Base-by-base conservation (phyloP, 2,329 filamentous ascomycete species). In the Aureobasidium subglaciale region DNA sequence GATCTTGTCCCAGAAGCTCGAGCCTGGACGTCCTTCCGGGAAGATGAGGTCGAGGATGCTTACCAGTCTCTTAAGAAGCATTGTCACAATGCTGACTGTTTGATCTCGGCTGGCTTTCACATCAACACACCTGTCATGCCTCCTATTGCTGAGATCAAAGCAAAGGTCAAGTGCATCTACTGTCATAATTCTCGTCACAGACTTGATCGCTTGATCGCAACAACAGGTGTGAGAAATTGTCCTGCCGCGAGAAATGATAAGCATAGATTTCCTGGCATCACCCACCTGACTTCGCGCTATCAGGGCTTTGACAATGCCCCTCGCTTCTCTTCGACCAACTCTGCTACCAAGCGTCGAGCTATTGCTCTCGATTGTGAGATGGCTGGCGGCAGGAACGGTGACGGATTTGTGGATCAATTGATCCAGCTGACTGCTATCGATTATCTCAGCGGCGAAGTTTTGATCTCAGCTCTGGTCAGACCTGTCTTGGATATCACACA, bases 361-460 rank as follows among this genome's bases (percentile, higher is more conserved):
- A 52, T 52, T 16, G 34, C 34, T 2, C 34, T 52, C 13, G 48
- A 52, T 18, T 52, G 48, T 13, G 48, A 52, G 35, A 52, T 52
- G 48, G 48, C 34, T 15, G 48, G 48, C 7, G 48, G 34, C 9
- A 38, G 22, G 11, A 52, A 11, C 5, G 48, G 34, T 11, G 48
- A 40, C 9, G 35, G 48, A 9, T 16, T 52, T 11, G n/a, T 52
- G 3, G 35, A 52, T 40, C 30, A 52, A 7, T n/a, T 52, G n/a
- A 52, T 52, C 16, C 48, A 52, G 15, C 16, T 52, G 22, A 52
- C 48, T 18, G 48, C 48, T 13, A 20, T 52, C 16, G 48, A 52
- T 18, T 52, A 52, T 16, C 11, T 52, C 13, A 52, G 20, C 4
- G 48, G 48, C n/a, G 48, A 52, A 18, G 25, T 52, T 6, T 20